Evolutionary conservation across 108 stramenopile genomes (phyloP), one percentile per base, ranked within the genome.

Genomic region (Cyclotella sp.): DNA sequence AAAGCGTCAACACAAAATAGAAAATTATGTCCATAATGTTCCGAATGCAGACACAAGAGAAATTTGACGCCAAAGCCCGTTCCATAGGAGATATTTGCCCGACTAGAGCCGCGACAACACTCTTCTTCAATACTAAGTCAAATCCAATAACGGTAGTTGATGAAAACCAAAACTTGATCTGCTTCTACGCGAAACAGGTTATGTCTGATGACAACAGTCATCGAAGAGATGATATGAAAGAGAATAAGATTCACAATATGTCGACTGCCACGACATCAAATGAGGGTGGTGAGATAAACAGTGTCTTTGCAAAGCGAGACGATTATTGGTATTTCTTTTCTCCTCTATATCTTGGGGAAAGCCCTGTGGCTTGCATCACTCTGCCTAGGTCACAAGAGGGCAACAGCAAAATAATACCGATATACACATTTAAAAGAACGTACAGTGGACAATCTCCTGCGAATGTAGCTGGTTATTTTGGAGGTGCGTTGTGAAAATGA

Each of bases 321-420:
- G 57, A 27, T 14, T 58, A 58, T 58, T 58, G 27, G 22, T 58
- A 58, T 58, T 58, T 58, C 57, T 58, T 58, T 58, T 58, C 57
- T 14, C 57, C 57, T 13, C 57, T 58, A 3, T 58, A 58, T 9
- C 4, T 58, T 58, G 57, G 57, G 19, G 57, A 58, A 21, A 58
- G 57, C 27, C 57, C 57, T 2, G 57, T 58, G 13, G 57, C 57
- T 26, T 58, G 57, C 26, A 24, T 58, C 3, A 28, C 27, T 0
- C 2, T 9, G 13, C 57, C 57, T 3, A 21, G 9, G 26, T 24
- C 3, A 27, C 19, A 5, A 58, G 22, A 28, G 2, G 57, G 27
- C 12, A 58, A 34, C 6, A 6, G 6, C 13, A 28, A 58, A 24
- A 3, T 24, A 58, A 9, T 58, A 14, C 22, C 22, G 4, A 24